Evolutionary conservation across 1,139 yeast genomes (phyloP).

Genomic region (Trichomonascaceae sp.): DNA sequence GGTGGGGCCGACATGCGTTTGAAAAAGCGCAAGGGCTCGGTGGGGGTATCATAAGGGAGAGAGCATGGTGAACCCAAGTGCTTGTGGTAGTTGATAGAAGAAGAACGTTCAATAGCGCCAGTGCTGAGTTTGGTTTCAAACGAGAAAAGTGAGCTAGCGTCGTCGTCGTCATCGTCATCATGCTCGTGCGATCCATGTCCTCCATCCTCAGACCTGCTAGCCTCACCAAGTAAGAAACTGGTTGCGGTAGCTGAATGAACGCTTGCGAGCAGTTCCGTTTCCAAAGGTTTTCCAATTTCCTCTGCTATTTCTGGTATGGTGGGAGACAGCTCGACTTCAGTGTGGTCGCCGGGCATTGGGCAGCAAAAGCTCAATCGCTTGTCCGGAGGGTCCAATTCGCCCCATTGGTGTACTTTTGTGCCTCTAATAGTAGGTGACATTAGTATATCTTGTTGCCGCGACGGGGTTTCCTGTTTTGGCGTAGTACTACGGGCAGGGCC

Average conservation of each 20-base stretch:
- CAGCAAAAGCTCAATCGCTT: background rate
- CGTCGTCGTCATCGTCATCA: slow-evolving; percentile 3
- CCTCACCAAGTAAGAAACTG: background rate
- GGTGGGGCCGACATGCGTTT: background rate
- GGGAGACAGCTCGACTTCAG: background rate
- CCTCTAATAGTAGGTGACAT: too few species aligned
- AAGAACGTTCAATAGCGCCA: slow-evolving; percentile 15
- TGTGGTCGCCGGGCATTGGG: too few species aligned
- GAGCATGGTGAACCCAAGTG: slow-evolving; percentile 6
- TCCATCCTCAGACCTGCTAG: background rate
- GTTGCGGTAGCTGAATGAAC: background rate
- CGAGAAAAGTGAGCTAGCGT: slow-evolving; percentile 17
- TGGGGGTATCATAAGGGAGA: background rate
- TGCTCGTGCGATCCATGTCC: background rate
- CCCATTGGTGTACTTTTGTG: background rate
- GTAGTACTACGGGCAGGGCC: too few species aligned
- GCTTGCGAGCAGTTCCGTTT: background rate
- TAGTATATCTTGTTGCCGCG: too few species aligned
- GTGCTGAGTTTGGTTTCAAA: slow-evolving; percentile 14
- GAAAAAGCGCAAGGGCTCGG: slow-evolving; percentile 1
- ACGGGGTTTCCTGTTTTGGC: too few species aligned
- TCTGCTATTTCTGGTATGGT: slow-evolving; percentile 1
- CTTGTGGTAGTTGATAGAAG: slow-evolving; percentile 21
- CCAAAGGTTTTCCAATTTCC: background rate
- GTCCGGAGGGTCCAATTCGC: background rate